phyloP scores from a whole-genome alignment of 208 protist species.

The Trypanosomatidae sp. region DNA sequence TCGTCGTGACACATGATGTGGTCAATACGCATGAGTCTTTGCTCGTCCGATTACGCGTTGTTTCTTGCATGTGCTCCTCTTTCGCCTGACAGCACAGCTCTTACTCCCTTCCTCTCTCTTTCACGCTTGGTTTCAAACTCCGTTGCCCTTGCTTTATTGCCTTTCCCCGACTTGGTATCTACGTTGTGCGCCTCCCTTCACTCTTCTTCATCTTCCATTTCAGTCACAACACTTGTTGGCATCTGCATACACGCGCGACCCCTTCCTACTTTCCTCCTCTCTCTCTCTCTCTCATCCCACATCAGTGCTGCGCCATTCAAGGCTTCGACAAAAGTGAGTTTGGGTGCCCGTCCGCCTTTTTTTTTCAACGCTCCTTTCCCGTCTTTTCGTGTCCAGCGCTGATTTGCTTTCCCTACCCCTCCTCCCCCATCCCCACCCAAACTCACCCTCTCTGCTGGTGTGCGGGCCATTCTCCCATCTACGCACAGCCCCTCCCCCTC shows the following conservation, averaged over 20 bases:
- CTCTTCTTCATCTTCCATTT: not conserved
- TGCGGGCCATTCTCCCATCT: not conserved
- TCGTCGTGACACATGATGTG: not conserved
- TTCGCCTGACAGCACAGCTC: not conserved
- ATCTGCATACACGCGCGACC: not conserved
- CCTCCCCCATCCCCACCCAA: not conserved
- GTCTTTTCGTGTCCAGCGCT: too few relatives aligned
- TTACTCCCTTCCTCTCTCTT: constrained; percentile 7
- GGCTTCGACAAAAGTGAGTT: not conserved
- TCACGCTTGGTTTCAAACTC: not conserved
- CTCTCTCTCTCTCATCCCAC: not conserved
- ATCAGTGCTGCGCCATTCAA: too few relatives aligned
- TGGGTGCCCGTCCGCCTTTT: not conserved
- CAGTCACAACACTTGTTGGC: not conserved
- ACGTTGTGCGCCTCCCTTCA: not conserved
- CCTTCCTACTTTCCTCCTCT: not conserved
- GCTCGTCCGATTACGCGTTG: not conserved
- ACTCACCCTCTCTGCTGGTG: not conserved
- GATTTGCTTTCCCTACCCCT: not conserved
- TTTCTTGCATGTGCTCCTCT: not conserved
- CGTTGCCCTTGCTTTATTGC: not conserved
- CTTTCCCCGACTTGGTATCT: not conserved
- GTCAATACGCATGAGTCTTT: not conserved
- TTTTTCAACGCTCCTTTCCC: not conserved
- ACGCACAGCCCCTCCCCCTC: not conserved